A percentile compares a stretch with the other conserved stretches of the same genome.
phyloP scores from a whole-genome alignment of 2,329 filamentous ascomycete genomes.

The Akanthomyces lecanii region DNA sequence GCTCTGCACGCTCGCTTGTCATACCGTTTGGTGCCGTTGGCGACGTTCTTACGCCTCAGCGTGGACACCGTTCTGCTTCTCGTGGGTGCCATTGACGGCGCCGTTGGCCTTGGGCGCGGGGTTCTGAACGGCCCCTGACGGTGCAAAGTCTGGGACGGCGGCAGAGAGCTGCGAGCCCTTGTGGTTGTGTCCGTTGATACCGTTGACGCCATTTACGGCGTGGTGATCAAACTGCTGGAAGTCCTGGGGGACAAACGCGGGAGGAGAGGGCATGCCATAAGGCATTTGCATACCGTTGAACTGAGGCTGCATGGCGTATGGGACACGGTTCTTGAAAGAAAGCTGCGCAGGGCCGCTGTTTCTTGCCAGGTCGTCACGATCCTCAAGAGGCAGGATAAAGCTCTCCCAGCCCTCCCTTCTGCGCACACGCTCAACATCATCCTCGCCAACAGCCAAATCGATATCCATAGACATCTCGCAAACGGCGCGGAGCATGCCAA shows the following conservation, averaged over 20 bases:
- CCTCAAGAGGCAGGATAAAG: slow-evolving; percentile 68
- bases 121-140: slow-evolving; percentile 25
- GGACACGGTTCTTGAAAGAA: slow-evolving; percentile 32
- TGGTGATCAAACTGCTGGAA: slow-evolving; percentile 34
- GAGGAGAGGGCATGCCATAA: slow-evolving; percentile 29
- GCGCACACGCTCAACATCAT: slow-evolving; percentile 75
- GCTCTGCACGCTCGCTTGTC: slow-evolving; percentile 1
- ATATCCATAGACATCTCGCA: slow-evolving; percentile 68
- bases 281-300: slow-evolving; percentile 31
- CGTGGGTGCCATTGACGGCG: slow-evolving; percentile 24
- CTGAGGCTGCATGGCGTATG: slow-evolving; percentile 27
- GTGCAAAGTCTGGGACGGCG: slow-evolving; percentile 38
- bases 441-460: slow-evolving; percentile 70
- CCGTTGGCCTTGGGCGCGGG: not conserved
- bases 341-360: slow-evolving; percentile 59
- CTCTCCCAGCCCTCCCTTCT: slow-evolving; percentile 71
- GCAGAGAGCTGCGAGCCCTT: slow-evolving; percentile 34
- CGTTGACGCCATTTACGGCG: slow-evolving; percentile 35
- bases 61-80: slow-evolving; percentile 29
- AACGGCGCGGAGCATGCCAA: slow-evolving; percentile 68
- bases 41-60: slow-evolving; percentile 1
- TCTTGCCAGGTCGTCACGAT: slow-evolving; percentile 69
- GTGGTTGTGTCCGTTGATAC: slow-evolving; percentile 28
- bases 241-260: slow-evolving; percentile 27
- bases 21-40: not conserved